phyloP scores from a whole-genome alignment of 2,329 filamentous ascomycete species.

The Colletotrichum neosansevieriae region DNA sequence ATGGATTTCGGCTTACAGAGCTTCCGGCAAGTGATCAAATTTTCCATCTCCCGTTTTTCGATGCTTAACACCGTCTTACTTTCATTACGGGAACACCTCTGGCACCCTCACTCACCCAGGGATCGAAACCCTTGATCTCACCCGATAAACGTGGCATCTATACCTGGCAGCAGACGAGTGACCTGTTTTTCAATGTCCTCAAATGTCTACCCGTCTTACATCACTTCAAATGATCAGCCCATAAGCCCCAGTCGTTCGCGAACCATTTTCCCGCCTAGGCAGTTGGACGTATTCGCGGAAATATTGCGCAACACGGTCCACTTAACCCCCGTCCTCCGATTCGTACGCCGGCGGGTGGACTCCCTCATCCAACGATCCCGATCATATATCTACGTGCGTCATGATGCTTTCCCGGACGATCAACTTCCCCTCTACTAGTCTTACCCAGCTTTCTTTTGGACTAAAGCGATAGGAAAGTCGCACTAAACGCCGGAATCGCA shows the following conservation, averaged over 20 bases:
- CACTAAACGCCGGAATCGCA: not conserved
- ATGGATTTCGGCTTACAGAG: not conserved
- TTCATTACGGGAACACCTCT: not conserved
- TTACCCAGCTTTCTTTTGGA: too few species aligned
- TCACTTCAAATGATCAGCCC: not conserved
- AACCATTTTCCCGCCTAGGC: too few species aligned
- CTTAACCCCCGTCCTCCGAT: conserved; percentile 12
- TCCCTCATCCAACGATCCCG: not conserved
- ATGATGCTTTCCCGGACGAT: not conserved
- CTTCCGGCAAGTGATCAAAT: not conserved
- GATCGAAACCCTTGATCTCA: not conserved
- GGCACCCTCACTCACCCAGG: too few species aligned
- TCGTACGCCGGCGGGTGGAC: too few species aligned
- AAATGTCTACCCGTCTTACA: not conserved
- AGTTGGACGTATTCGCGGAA: not conserved
- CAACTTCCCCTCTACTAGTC: too few species aligned
- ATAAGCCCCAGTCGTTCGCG: not conserved
- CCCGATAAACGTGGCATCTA: not conserved
- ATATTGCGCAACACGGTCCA: not conserved
- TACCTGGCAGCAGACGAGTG: not conserved
- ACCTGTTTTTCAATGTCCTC: too few species aligned
- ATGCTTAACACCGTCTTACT: conserved; percentile 2
- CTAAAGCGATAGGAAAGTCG: too few species aligned
- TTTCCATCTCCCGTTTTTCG: not conserved
- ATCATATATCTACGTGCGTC: not conserved